Percentiles rank a stretch among this genome's conserved stretches.
Evolutionary conservation across 176 grass and related monocot genomes (phyloP).

Genomic region (Raddia distichophylla): DNA sequence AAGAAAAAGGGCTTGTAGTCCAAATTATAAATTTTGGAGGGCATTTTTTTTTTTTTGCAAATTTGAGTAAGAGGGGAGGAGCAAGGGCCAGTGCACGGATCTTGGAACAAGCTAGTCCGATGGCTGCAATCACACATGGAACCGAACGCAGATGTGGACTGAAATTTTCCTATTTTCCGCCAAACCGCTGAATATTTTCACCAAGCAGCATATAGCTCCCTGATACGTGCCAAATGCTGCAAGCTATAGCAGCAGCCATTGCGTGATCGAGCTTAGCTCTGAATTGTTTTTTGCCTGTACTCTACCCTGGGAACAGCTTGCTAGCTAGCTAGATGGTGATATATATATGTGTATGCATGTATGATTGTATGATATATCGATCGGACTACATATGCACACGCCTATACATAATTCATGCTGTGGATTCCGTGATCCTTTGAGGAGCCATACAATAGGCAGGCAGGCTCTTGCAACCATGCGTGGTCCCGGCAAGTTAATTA

Average conservation of each 20-base stretch:
- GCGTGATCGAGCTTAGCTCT: not conserved
- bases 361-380: too few species aligned
- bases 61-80: too few species aligned
- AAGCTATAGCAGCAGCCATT: not conserved
- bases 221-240: conserved; percentile 36
- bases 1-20: too few species aligned
- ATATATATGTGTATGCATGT: not conserved
- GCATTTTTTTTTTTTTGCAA: too few species aligned
- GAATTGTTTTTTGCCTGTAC: conserved; percentile 39
- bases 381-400: conserved; percentile 34
- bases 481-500: conserved; percentile 31
- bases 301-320: conserved; percentile 46
- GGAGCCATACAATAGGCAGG: conserved; percentile 39
- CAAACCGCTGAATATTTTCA: not conserved
- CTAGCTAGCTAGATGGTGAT: not conserved
- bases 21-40: too few species aligned
- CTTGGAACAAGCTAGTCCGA: too few species aligned
- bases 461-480: conserved; percentile 27
- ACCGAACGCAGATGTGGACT: too few species aligned
- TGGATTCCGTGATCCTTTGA: conserved; percentile 37
- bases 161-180: too few species aligned
- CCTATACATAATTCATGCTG: not conserved
- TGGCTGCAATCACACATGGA: too few species aligned
- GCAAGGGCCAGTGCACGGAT: too few species aligned
- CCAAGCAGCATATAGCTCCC: not conserved